Base-by-base conservation (phyloP, 306 rosid genomes). In the Prunus fruticosa region DNA sequence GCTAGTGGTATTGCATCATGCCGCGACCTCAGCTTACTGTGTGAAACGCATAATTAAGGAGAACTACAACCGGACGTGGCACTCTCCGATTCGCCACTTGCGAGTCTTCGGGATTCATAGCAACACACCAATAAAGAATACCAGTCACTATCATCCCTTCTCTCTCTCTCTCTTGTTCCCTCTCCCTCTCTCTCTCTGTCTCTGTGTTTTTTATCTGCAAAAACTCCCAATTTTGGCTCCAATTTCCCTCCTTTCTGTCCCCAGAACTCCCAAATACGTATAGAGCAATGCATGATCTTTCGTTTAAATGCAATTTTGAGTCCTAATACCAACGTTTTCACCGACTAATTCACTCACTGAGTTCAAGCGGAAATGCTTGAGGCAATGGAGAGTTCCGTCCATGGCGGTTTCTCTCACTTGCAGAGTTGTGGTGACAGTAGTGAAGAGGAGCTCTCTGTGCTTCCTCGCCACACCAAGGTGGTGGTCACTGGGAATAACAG, bases 401-500 rank as follows among this genome's bases (percentile, higher is more conserved):
- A 90, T 79, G 97, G 96, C 72, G 97, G 89, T 2, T 90, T 90
- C 90, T 79, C 99, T 0, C 96, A 95, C 38, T 89, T 95, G 64
- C 99, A 92, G 89, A 92, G 89, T 87, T 90, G 87, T 66, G 97
- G 98, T 1, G 99, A 95, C 52, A 95, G 97, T 19, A 95, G 99
- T 38, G 99, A 95, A 47, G 99, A 95, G 76, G 99, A 95, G 89
- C 93, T 95, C 0, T 90, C 99, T 0, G 97, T 95, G 68, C 93
- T 95, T 20, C 99, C 99, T 73, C 97, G 97, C 64, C 99, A 95
- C 71, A 95, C 99, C 23, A 95, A 95, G 74, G 99, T 95, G 25
- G 97, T 95, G n/a, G 99, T 95, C 0, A 95, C 97, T 4, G 99
- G 99, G 52, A 95, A 95, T 47, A 95, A 95, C 87, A 85, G 99